Conservation (phyloP, 148 eudicot species). For the Chenopodium quinoa region DNA sequence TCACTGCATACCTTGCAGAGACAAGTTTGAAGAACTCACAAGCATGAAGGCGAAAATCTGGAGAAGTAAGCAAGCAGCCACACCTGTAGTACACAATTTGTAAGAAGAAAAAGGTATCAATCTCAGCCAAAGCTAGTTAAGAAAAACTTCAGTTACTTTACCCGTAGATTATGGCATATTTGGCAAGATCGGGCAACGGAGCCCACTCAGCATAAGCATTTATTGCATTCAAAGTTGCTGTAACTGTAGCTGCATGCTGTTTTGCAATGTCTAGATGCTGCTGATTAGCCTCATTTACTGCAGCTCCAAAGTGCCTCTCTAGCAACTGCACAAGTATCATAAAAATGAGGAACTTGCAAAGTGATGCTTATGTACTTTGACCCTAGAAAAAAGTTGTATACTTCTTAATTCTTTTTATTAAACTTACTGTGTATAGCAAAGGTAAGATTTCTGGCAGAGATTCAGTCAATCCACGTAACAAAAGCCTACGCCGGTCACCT, state of each 20-base stretch:
- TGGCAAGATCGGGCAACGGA: slow-evolving; percentile 85
- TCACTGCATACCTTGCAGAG: slow-evolving; percentile 65
- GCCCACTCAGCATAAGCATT: slow-evolving; percentile 99
- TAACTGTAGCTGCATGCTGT: slow-evolving; percentile 90
- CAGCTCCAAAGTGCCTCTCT: slow-evolving; percentile 95
- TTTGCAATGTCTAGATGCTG: slow-evolving; percentile 83
- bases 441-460: slow-evolving; percentile 90
- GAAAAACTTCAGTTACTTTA: slow-evolving; percentile 28
- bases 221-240: slow-evolving; percentile 80
- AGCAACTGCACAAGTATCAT: slow-evolving; percentile 53
- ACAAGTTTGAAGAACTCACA: slow-evolving; percentile 93
- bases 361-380: not conserved
- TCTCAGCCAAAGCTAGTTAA: slow-evolving; percentile 1
- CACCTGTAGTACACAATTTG: slow-evolving; percentile 55
- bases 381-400: not conserved
- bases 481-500: slow-evolving; percentile 89
- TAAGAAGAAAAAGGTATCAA: not conserved
- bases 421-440: slow-evolving; percentile 79
- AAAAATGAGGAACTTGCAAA: slow-evolving; percentile 10
- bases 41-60: slow-evolving; percentile 96
- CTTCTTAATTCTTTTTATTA: not conserved
- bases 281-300: slow-evolving; percentile 70
- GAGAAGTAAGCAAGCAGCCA: slow-evolving; percentile 87
- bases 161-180: slow-evolving; percentile 88
- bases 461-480: slow-evolving; percentile 83